Evolutionary conservation across 1,139 yeast genomes (phyloP).

Genomic region (Magnusiomyces sp.): DNA sequence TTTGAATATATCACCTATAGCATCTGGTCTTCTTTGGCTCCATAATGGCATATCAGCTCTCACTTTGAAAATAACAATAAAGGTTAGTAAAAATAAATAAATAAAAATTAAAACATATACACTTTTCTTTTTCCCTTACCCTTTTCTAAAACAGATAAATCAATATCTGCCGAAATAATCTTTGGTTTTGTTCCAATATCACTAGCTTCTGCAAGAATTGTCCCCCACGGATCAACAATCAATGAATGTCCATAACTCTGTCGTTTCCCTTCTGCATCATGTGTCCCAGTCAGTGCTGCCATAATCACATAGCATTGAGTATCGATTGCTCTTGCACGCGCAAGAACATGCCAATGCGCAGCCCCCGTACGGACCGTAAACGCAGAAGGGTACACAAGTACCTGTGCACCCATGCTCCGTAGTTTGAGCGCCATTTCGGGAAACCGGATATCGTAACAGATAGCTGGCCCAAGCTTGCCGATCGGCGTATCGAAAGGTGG

Average conservation of each 20-base stretch:
- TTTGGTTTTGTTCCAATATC: slow-evolving; percentile 45
- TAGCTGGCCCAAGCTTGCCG: slow-evolving; percentile 61
- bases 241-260: slow-evolving; percentile 78
- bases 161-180: slow-evolving; percentile 63
- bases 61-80: slow-evolving; percentile 26
- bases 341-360: slow-evolving; percentile 82
- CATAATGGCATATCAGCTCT: slow-evolving; percentile 69
- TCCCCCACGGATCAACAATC: slow-evolving; percentile 89
- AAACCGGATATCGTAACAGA: slow-evolving; percentile 83
- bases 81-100: background rate
- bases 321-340: slow-evolving; percentile 77
- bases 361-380: slow-evolving; percentile 86
- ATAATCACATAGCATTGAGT: slow-evolving; percentile 79
- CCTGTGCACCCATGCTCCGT: slow-evolving; percentile 64
- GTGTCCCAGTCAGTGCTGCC: slow-evolving; percentile 88
- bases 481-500: slow-evolving; percentile 51
- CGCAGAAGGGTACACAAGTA: slow-evolving; percentile 80
- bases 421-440: slow-evolving; percentile 69
- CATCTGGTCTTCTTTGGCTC: slow-evolving; percentile 57
- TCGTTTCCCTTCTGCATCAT: slow-evolving; percentile 40
- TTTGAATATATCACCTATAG: slow-evolving; percentile 29
- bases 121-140: slow-evolving; percentile 39
- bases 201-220: slow-evolving; percentile 52
- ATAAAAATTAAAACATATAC: background rate
- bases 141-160: slow-evolving; percentile 40